Evolutionary conservation across 2,329 filamentous ascomycete species (phyloP).

Genomic region (Boeremia lycopersici): DNA sequence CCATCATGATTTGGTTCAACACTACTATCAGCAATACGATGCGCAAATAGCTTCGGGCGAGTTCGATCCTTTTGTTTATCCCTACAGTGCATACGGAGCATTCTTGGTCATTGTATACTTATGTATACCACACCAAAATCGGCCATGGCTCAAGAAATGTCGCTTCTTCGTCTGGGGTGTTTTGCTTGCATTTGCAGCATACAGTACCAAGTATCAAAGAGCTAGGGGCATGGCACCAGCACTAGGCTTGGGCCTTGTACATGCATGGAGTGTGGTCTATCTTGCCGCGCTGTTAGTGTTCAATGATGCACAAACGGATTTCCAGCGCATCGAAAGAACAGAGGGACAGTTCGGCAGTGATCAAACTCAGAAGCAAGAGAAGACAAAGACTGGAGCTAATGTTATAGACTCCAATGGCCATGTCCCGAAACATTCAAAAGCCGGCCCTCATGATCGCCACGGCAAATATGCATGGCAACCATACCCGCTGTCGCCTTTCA

Average conservation of each 20-base stretch:
- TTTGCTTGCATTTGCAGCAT: conserved; percentile 51
- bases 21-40: conserved; percentile 51
- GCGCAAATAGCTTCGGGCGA: conserved; percentile 46
- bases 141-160: conserved; percentile 46
- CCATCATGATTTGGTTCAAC: conserved; percentile 39
- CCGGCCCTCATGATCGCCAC: conserved; percentile 38
- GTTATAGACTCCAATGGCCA: not conserved
- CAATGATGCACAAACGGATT: conserved; percentile 62
- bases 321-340: conserved; percentile 60
- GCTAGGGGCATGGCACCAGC: conserved; percentile 58
- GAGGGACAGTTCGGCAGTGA: conserved; percentile 30
- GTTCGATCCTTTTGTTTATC: conserved; percentile 53
- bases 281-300: conserved; percentile 59
- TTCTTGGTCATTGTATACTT: conserved; percentile 56
- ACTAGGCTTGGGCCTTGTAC: conserved; percentile 61
- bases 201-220: conserved; percentile 53
- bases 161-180: conserved; percentile 55
- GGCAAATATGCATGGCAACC: conserved; percentile 59
- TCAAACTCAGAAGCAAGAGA: conserved; percentile 1
- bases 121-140: conserved; percentile 55
- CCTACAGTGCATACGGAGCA: conserved; percentile 49
- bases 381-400: not conserved
- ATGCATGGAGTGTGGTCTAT: conserved; percentile 62
- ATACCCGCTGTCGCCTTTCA: conserved; percentile 55
- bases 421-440: conserved; percentile 2